Conservation (phyloP, 2,329 filamentous ascomycete genomes). For the Colletotrichum costaricense region DNA sequence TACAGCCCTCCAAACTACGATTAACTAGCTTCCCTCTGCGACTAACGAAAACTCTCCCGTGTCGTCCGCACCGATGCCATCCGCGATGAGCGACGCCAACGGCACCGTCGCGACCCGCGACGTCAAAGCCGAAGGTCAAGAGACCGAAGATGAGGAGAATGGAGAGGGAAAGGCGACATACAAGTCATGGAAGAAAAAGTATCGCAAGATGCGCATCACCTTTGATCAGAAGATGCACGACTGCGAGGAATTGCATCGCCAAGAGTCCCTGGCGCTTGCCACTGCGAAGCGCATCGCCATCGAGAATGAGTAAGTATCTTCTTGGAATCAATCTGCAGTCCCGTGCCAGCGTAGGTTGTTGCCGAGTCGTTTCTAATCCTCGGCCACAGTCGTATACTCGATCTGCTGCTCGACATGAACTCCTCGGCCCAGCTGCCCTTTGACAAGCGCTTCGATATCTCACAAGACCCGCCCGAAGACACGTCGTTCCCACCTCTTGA, state of each 20-base stretch:
- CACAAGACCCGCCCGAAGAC: conserved; percentile 57
- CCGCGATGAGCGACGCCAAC: conserved; percentile 44
- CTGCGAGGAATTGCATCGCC: conserved; percentile 83
- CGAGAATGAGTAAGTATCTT: conserved; percentile 85
- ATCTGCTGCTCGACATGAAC: conserved; percentile 91
- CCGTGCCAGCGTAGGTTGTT: background rate
- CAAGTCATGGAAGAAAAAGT: conserved; percentile 91
- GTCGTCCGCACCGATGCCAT: conserved; percentile 15
- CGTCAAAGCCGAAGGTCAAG: conserved; percentile 56
- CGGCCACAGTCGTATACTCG: conserved; percentile 79
- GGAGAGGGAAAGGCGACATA: conserved; percentile 63
- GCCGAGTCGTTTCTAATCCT: background rate
- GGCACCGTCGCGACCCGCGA: conserved; percentile 41
- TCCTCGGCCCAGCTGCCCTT: conserved; percentile 81
- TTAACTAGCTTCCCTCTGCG: conserved; percentile 6
- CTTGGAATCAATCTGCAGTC: conserved; percentile 32
- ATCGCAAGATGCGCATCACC: conserved; percentile 85
- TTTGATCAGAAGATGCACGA: conserved; percentile 84
- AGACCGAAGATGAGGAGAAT: conserved; percentile 46
- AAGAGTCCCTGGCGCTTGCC: conserved; percentile 83
- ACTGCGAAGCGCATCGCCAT: conserved; percentile 87
- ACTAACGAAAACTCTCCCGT: background rate
- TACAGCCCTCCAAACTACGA: background rate
- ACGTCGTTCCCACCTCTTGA: conserved; percentile 46
- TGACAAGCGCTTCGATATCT: conserved; percentile 80